Percentiles rank a stretch among this genome's conserved stretches.
phyloP scores from a whole-genome alignment of 1,139 yeast species.

The Lodderomyces theae region DNA sequence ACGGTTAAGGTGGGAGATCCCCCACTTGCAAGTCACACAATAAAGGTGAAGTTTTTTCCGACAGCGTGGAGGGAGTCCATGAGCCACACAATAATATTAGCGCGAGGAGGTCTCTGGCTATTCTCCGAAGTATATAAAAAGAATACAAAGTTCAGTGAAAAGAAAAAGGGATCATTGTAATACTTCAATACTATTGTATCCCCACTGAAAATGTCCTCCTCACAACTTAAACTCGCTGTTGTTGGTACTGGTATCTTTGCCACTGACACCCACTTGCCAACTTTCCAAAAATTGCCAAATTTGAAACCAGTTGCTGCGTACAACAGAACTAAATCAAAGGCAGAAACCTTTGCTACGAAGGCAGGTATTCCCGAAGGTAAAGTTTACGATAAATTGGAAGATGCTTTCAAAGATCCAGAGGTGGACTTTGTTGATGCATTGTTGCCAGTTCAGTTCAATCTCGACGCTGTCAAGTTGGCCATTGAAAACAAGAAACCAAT shows the following conservation, averaged over 20 bases:
- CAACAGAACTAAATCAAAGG: conserved; percentile 82
- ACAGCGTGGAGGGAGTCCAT: neutral
- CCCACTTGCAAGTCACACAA: neutral
- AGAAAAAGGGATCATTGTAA: no score
- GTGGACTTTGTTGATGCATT: conserved; percentile 80
- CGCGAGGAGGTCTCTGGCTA: neutral
- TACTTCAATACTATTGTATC: no score
- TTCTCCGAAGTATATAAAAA: conserved; percentile 1
- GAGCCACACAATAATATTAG: neutral
- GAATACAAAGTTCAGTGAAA: neutral
- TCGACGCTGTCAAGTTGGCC: conserved; percentile 63
- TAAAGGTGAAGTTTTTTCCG: neutral
- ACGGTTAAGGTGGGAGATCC: neutral
- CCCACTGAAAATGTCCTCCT: conserved; percentile 12
- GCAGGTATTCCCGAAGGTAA: conserved; percentile 51
- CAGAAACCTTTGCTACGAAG: conserved; percentile 68
- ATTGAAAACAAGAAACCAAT: conserved; percentile 73
- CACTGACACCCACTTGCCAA: conserved; percentile 76
- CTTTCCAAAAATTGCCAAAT: conserved; percentile 44
- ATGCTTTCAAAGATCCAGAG: conserved; percentile 56
- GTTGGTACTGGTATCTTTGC: conserved; percentile 95
- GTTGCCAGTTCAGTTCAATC: conserved; percentile 79
- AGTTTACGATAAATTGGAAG: conserved; percentile 66
- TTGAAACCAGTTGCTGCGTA: conserved; percentile 54
- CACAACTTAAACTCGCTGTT: conserved; percentile 59